Base-by-base conservation (phyloP, 345 rosid genomes). In the Noccaea bulbosa region DNA sequence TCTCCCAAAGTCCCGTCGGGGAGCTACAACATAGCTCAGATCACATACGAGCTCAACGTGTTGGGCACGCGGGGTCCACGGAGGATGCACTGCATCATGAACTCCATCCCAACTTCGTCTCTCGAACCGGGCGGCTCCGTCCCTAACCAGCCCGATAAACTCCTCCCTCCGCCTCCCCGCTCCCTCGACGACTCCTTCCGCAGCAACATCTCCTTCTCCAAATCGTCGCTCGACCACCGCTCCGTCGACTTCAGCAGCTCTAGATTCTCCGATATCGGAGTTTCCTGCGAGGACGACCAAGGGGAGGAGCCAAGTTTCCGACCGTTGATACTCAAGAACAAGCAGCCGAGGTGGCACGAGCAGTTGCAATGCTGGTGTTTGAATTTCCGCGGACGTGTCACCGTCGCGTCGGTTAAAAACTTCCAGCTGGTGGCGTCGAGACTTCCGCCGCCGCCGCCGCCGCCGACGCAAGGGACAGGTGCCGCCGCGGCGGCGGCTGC, bases 341-440 rank as follows among this genome's bases (percentile, higher is more conserved):
- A 86, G 77, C 83, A 83, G 53, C 90, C 90, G 1, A 82, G 88
- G 77, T 86, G 90, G 90, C 90, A 84, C 17, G 90, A 86, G 64
- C 90, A 86, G 62, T 56, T 86, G 24, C 89, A 85, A 48, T 85
- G 89, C 38, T 85, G 89, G 89, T 85, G 87, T 69, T 75, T 85
- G 66, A 86, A 86, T 67, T 86, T 86, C 71, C 81, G 88, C 0
- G 91, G 91, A 11, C 81, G 91, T 6, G 91, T 86, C 48, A 86
- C 88, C 0, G 86, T 86, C 24, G 88, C 91, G 7, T 86, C 91
- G 0, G 91, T 86, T 22, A 86, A 86, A 79, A 86, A 86, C 59
- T 84, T 86, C 54, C 91, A 86, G 73, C 80, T 86, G 50, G 83
- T 84, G 45, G 88, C 87, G 0, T 84, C 83, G 0, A 79, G 83